Conservation (phyloP, 306 rosid genomes). For the Glycine tomentella region DNA sequence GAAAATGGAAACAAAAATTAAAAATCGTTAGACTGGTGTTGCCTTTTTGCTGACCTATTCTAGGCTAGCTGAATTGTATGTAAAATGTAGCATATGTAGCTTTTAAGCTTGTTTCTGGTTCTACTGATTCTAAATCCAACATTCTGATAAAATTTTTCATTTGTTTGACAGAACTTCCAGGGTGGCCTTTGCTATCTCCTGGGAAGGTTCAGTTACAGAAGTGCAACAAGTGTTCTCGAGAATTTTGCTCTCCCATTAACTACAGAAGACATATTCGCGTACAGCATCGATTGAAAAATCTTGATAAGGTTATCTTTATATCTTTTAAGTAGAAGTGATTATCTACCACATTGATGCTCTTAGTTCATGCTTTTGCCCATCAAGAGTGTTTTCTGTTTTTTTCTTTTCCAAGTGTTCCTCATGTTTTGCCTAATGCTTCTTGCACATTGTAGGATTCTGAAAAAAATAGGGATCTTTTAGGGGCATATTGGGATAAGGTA, state of each 20-base stretch:
- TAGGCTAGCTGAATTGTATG: neutral
- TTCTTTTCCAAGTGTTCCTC: conserved; percentile 32
- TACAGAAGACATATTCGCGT: conserved; percentile 87
- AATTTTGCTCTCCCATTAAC: conserved; percentile 87
- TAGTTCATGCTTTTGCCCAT: conserved; percentile 15
- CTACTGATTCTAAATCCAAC: conserved; percentile 31
- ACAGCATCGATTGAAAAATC: conserved; percentile 83
- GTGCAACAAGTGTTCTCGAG: conserved; percentile 88
- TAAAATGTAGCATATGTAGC: conserved; percentile 32
- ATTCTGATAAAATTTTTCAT: conserved; percentile 39
- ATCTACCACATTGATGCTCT: conserved; percentile 9
- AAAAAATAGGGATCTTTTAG: conserved; percentile 73
- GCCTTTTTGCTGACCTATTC: conserved; percentile 37
- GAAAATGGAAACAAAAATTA: neutral
- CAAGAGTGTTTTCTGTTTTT: conserved; percentile 21
- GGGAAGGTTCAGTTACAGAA: conserved; percentile 82
- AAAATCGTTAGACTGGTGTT: neutral
- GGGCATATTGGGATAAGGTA: conserved; percentile 97
- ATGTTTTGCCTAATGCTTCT: conserved; percentile 46
- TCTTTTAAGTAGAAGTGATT: conserved; percentile 19
- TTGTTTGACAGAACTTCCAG: conserved; percentile 69
- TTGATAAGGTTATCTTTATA: conserved; percentile 72
- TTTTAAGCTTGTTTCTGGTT: conserved; percentile 39
- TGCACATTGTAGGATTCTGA: conserved; percentile 71
- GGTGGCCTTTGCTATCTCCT: conserved; percentile 91